These are phyloP conservation scores for Stentor roeselii DNA, from an alignment of 73 alveolate genomes.

Conservation along the genomic window DNA sequence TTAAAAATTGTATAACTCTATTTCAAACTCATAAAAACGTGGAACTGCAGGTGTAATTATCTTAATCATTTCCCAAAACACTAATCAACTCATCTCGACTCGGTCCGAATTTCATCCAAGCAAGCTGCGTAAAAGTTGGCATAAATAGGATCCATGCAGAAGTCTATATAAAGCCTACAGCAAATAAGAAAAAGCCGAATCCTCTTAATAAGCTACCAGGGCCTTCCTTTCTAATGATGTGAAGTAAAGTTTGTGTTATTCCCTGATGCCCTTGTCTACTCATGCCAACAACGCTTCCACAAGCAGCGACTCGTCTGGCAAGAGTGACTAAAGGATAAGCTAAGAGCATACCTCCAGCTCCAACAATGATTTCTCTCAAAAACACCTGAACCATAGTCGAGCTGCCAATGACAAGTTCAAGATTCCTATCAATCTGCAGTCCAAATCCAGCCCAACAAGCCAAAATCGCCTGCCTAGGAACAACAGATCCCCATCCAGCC, in stretches of 20 bases:
- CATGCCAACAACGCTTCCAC: background rate
- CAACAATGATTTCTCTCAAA: background rate
- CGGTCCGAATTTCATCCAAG: constrained; percentile 9
- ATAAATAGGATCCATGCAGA: constrained; percentile 13
- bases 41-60: no score
- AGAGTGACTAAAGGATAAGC: background rate
- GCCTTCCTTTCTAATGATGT: constrained; percentile 9
- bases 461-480: background rate
- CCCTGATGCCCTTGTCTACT: background rate
- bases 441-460: background rate
- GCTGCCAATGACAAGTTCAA: background rate
- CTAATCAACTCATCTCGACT: background rate
- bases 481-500: background rate
- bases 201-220: background rate
- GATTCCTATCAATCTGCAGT: background rate
- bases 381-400: background rate
- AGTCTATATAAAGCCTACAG: background rate
- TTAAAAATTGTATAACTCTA: no score
- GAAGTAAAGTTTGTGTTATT: background rate
- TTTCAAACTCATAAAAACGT: no score
- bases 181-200: background rate
- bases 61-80: background rate
- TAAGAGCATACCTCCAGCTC: background rate
- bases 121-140: constrained; percentile 10
- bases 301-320: constrained; percentile 4